Evolutionary conservation across 2,329 filamentous ascomycete species (phyloP).

Genomic region (Hysterium pulicare): DNA sequence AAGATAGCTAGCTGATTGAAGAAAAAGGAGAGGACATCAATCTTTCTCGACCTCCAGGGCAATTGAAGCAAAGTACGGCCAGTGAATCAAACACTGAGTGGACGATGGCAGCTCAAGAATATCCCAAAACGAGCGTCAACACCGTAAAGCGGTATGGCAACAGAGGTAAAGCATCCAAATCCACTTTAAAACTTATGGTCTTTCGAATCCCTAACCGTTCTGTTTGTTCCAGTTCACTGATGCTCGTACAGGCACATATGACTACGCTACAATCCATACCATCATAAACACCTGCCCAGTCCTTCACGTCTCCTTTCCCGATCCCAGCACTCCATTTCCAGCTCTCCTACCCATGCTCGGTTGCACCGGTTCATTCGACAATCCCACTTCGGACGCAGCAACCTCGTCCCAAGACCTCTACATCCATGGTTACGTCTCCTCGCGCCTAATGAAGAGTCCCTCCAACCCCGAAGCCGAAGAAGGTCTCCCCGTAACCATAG

Average conservation of each 20-base stretch:
- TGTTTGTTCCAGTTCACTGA: neutral
- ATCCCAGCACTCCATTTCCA: constrained; percentile 6
- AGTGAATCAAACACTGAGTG: no score
- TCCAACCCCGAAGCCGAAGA: neutral
- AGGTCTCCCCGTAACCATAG: constrained; percentile 10
- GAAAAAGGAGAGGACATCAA: no score
- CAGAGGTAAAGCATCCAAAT: constrained; percentile 15
- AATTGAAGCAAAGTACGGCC: no score
- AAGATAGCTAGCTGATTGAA: no score
- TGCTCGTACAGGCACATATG: constrained; percentile 24
- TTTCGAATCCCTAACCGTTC: neutral
- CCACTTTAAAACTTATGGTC: neutral
- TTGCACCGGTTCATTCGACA: constrained; percentile 15
- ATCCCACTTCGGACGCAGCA: neutral
- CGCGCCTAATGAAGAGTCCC: constrained; percentile 10
- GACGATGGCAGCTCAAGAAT: constrained; percentile 12
- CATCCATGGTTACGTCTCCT: constrained; percentile 11
- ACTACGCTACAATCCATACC: constrained; percentile 32
- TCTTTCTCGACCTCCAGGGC: no score
- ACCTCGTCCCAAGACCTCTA: constrained; percentile 8
- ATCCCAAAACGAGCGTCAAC: constrained; percentile 25
- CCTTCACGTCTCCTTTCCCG: constrained; percentile 14
- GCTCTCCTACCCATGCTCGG: constrained; percentile 20
- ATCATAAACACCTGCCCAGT: constrained; percentile 29
- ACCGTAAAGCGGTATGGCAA: constrained; percentile 27